phyloP scores from a whole-genome alignment of 352 stramenopile genomes.

The Phytophthora aleatoria region DNA sequence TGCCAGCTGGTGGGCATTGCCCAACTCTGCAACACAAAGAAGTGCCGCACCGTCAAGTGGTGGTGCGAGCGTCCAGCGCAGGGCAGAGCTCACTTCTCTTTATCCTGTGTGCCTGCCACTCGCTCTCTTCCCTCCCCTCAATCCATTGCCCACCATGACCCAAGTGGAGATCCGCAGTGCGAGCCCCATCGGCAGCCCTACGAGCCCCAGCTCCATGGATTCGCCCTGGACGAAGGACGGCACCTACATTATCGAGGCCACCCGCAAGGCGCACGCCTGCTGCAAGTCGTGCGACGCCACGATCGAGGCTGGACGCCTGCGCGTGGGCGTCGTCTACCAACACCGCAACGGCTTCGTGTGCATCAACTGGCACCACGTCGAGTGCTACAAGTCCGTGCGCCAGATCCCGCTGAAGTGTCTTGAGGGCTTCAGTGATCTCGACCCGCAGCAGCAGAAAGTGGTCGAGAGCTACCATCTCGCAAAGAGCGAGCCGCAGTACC shows the following conservation, averaged over 20 bases:
- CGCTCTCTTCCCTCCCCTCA: neutral
- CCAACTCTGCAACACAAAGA: constrained; percentile 16
- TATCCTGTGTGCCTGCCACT: constrained; percentile 15
- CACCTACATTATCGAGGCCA: constrained; percentile 84
- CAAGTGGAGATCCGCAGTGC: constrained; percentile 29
- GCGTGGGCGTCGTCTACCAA: constrained; percentile 81
- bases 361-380: constrained; percentile 87
- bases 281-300: constrained; percentile 77
- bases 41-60: constrained; percentile 14
- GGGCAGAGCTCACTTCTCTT: constrained; percentile 27
- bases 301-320: constrained; percentile 68
- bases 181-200: constrained; percentile 41
- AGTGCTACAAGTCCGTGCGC: constrained; percentile 70
- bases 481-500: constrained; percentile 18
- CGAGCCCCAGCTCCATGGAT: constrained; percentile 33
- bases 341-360: constrained; percentile 84
- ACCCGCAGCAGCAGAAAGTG: constrained; percentile 57
- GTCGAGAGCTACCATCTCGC: constrained; percentile 52
- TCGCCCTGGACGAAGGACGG: constrained; percentile 80
- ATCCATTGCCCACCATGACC: constrained; percentile 24
- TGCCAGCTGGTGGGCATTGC: constrained; percentile 1
- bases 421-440: constrained; percentile 73
- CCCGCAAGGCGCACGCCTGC: constrained; percentile 67
- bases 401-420: constrained; percentile 66
- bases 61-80: constrained; percentile 6